phyloP scores from a whole-genome alignment of 148 eudicot genomes.

The Gaultheria prostrata region DNA sequence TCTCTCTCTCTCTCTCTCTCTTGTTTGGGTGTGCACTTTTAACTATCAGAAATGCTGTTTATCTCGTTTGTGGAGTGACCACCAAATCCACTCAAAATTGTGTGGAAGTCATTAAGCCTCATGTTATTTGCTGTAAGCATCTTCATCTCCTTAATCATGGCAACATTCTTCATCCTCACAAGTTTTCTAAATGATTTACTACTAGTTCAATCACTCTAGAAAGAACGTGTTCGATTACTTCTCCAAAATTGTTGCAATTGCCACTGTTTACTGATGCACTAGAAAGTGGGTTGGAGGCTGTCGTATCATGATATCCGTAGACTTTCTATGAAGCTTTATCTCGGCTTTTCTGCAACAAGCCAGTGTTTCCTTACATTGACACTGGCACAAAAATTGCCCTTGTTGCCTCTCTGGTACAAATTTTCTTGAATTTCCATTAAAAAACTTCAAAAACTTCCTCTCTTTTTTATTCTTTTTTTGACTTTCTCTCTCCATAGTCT shows the following conservation, averaged over 20 bases:
- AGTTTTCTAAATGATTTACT: background rate
- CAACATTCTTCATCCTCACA: background rate
- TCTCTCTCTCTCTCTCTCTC: background rate
- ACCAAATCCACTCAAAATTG: slow-evolving; percentile 77
- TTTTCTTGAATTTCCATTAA: background rate
- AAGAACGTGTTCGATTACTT: background rate
- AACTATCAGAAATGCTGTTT: background rate
- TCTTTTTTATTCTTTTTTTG: background rate
- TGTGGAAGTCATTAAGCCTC: slow-evolving; percentile 93
- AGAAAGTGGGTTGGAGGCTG: background rate
- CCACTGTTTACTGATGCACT: background rate
- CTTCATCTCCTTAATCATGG: slow-evolving; percentile 14
- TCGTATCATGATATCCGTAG: background rate
- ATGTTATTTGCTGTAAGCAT: slow-evolving; percentile 86
- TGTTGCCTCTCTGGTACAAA: slow-evolving; percentile 89
- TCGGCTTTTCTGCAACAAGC: background rate
- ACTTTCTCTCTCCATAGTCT: slow-evolving; percentile 41
- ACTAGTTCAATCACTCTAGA: background rate
- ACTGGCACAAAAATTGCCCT: slow-evolving; percentile 73
- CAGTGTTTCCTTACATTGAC: background rate
- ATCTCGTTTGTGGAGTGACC: slow-evolving; percentile 42
- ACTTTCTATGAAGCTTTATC: background rate
- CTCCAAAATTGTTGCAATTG: background rate
- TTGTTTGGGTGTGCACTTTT: background rate
- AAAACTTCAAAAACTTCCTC: background rate